Percentiles rank a stretch among this genome's conserved stretches.
Evolutionary conservation across 345 rosid genomes (phyloP).

Genomic region (Syzygium aqueum): DNA sequence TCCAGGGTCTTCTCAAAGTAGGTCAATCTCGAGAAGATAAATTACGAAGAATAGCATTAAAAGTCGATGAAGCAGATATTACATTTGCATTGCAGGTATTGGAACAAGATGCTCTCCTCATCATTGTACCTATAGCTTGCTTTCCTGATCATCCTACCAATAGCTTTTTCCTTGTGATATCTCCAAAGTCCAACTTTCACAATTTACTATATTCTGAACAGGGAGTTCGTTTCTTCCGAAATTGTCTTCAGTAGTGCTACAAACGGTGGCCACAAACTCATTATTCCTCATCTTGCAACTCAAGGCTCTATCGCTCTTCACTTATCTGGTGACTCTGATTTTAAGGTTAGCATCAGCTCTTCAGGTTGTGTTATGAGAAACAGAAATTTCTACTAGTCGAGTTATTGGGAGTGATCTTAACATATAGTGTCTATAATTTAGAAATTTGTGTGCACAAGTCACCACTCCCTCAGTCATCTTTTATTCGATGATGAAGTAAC

Average conservation of each 20-base stretch:
- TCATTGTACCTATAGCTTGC: background rate
- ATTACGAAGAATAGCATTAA: conserved; percentile 54
- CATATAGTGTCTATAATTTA: background rate
- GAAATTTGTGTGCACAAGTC: background rate
- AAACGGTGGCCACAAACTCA: background rate
- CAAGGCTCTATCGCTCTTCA: background rate
- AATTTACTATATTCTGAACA: conserved; percentile 16
- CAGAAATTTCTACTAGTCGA: background rate
- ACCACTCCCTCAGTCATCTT: background rate
- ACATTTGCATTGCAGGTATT: conserved; percentile 80
- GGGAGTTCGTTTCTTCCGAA: conserved; percentile 86
- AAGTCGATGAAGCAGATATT: conserved; percentile 69
- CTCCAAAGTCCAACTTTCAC: background rate
- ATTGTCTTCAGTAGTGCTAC: conserved; percentile 46
- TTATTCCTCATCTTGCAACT: background rate
- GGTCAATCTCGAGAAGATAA: conserved; percentile 68
- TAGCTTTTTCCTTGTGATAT: background rate
- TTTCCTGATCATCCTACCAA: background rate
- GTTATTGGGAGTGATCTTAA: background rate
- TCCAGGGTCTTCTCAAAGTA: conserved; percentile 69
- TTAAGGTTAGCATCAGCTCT: background rate
- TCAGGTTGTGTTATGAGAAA: background rate
- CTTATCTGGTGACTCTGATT: background rate
- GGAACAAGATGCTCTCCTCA: background rate
- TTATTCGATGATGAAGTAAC: background rate